Conservation (phyloP, 164 flowering plant species). For the Kalanchoe fedtschenkoi region DNA sequence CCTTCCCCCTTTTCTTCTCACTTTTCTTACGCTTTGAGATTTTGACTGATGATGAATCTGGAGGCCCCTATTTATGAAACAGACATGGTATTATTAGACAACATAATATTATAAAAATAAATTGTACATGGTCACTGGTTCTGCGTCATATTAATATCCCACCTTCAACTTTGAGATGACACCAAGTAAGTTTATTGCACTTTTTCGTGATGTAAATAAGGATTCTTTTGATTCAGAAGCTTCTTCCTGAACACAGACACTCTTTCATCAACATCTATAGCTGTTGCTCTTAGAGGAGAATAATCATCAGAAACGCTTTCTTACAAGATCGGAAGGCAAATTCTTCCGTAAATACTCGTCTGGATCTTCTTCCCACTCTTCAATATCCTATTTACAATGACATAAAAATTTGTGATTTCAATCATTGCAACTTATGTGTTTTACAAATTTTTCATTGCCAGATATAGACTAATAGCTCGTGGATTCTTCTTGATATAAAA, state of each 20-base stretch:
- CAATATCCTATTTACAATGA: slow-evolving; percentile 37
- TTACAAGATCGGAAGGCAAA: slow-evolving; percentile 73
- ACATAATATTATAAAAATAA: neutral
- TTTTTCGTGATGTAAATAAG: slow-evolving; percentile 69
- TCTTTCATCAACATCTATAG: slow-evolving; percentile 5
- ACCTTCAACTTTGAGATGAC: slow-evolving; percentile 76
- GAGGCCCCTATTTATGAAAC: slow-evolving; percentile 51
- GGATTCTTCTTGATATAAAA: too few species aligned
- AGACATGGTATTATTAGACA: neutral
- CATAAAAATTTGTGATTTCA: neutral
- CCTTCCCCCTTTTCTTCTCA: slow-evolving; percentile 42
- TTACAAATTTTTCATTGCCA: neutral
- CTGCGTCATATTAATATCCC: slow-evolving; percentile 1
- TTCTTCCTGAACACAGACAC: slow-evolving; percentile 42
- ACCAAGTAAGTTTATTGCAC: slow-evolving; percentile 77
- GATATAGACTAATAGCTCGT: too few species aligned
- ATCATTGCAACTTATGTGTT: neutral
- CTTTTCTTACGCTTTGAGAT: slow-evolving; percentile 57
- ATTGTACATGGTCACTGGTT: neutral
- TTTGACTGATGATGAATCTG: slow-evolving; percentile 16
- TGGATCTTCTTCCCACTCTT: slow-evolving; percentile 80
- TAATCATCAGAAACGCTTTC: slow-evolving; percentile 11
- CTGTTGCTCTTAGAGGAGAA: neutral
- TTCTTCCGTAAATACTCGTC: slow-evolving; percentile 76
- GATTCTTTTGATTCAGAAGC: slow-evolving; percentile 75